Base-by-base conservation (phyloP, 352 stramenopile species). In the Pythium angustatum region DNA sequence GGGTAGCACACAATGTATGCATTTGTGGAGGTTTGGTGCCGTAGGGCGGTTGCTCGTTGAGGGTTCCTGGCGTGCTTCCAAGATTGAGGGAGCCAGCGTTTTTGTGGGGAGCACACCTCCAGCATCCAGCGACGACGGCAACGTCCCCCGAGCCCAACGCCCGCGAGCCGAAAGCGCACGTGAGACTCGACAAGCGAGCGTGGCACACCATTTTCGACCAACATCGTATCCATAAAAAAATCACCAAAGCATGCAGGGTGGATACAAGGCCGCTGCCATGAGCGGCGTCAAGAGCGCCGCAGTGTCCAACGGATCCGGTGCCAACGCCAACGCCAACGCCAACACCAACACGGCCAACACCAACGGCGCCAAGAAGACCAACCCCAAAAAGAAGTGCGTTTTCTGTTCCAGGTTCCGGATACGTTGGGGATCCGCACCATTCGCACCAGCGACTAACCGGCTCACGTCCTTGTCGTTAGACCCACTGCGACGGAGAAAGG, bases 381-480 rank as follows among this genome's bases (percentile, higher is more conserved):
- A 63, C 53, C 1, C 63, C 31, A 72, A 72, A 33, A 72, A 72
- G 36, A 72, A 67, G 65, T 72, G 33, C 26, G 65, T 64, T 34
- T n/a, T 33, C 44, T 4, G 43, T 41, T n/a, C n/a, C n/a, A n/a
- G 15, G 36, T 57, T 56, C 30, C 43, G 21, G 2, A 19, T 50
- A 9, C 17, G 38, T 50, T 30, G 43, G 28, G 30, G 27, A 52
- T 36, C 2, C n/a, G n/a, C 48, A 41, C 38, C 48, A 28, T 41
- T n/a, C n/a, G n/a, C n/a, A n/a, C n/a, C n/a, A n/a, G n/a, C n/a
- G 17, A 38, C 24, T 5, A 22, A 21, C 26, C 17, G n/a, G n/a
- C n/a, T n/a, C n/a, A n/a, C n/a, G n/a, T n/a, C n/a, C n/a, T n/a
- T n/a, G n/a, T n/a, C n/a, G n/a, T n/a, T n/a, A 69, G 48, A 34